These are phyloP conservation scores for Hanseniaspora uvarum DNA, from an alignment of 1,139 yeast genomes.

Conservation along the genomic window DNA sequence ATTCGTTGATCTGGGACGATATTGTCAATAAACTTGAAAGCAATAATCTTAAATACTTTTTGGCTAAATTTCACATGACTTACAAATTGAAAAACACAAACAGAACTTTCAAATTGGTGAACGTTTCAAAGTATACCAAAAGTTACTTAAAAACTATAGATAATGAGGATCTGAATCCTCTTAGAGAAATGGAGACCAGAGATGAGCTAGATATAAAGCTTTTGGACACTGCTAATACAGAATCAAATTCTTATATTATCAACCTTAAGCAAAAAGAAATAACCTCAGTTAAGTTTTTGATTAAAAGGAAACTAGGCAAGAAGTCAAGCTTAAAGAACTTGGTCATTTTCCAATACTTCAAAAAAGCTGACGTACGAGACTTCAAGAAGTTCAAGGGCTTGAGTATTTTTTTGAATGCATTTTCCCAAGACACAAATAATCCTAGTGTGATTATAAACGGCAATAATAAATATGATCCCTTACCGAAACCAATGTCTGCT, in stretches of 20 bases:
- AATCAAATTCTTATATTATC: not conserved
- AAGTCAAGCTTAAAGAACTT: conserved; percentile 8
- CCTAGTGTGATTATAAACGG: not conserved
- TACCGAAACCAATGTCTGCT: not conserved
- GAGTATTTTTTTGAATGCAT: conserved; percentile 4
- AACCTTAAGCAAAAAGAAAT: conserved; percentile 4
- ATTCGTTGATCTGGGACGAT: conserved; percentile 3
- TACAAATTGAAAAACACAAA: conserved; percentile 1
- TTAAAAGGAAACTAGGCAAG: not conserved
- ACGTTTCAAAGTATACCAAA: conserved; percentile 8
- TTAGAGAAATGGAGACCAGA: not conserved
- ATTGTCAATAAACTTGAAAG: not conserved
- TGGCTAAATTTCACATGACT: conserved; percentile 2
- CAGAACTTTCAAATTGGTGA: conserved; percentile 5
- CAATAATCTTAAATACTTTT: not conserved
- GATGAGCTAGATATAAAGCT: conserved; percentile 6
- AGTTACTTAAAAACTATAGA: not conserved
- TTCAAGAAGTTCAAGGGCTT: conserved; percentile 16
- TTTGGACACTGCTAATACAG: not conserved
- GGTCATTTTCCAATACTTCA: conserved; percentile 15
- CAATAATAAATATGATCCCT: not conserved
- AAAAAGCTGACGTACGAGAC: conserved; percentile 8
- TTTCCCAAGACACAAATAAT: not conserved
- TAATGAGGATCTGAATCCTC: not conserved
- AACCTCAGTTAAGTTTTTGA: not conserved